Evolutionary conservation across 805 yeast genomes (phyloP).

Genomic region (Gaillardinia entomophila): DNA sequence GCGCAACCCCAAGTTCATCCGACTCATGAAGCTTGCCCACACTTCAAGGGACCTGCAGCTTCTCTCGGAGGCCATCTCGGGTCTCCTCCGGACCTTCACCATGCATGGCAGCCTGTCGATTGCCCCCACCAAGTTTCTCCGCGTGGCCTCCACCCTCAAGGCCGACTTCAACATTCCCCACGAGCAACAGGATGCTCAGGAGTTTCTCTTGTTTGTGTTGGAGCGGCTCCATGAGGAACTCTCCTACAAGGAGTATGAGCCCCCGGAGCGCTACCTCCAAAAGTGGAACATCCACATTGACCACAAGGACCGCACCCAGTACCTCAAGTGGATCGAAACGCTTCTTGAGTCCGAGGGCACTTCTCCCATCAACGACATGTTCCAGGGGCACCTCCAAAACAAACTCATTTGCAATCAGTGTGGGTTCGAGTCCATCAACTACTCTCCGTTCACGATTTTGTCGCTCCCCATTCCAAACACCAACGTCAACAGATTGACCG

Average conservation of each 20-base stretch:
- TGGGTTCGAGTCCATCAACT: conserved; percentile 53
- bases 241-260: conserved; percentile 17
- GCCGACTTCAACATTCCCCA: conserved; percentile 66
- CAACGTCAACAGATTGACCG: conserved; percentile 16
- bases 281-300: conserved; percentile 29
- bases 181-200: conserved; percentile 82
- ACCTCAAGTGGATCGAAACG: conserved; percentile 55
- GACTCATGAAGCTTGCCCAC: conserved; percentile 15
- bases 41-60: conserved; percentile 15
- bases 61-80: conserved; percentile 47
- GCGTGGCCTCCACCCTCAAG: conserved; percentile 44
- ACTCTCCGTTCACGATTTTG: conserved; percentile 55
- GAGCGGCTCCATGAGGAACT: conserved; percentile 69
- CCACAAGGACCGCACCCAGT: conserved; percentile 40
- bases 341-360: conserved; percentile 51
- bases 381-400: conserved; percentile 72
- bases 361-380: conserved; percentile 60
- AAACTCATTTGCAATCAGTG: conserved; percentile 60
- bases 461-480: conserved; percentile 54
- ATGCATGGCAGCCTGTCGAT: conserved; percentile 55
- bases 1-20: conserved; percentile 24
- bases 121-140: conserved; percentile 60
- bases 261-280: conserved; percentile 18
- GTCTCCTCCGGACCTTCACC: conserved; percentile 52
- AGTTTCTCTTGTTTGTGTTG: conserved; percentile 59